Evolutionary conservation across 208 protist species (phyloP).

Genomic region (Leishmania mexicana): DNA sequence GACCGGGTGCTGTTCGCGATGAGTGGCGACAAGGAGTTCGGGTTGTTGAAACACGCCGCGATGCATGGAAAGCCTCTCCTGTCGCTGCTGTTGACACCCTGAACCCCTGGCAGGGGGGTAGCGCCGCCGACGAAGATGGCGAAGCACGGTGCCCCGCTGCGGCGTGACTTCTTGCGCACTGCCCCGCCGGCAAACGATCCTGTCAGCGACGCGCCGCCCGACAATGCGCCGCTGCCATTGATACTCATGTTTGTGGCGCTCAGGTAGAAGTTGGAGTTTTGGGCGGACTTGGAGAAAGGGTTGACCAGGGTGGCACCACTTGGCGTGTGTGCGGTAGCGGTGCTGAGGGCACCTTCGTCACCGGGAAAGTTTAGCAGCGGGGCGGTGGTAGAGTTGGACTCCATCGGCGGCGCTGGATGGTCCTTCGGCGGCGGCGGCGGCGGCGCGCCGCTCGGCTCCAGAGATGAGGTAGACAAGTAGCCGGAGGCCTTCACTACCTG

Average conservation of each 20-base stretch:
- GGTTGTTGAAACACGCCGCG: constrained; percentile 37
- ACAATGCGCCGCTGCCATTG: neutral
- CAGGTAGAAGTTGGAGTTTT: neutral
- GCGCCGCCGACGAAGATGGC: constrained; percentile 36
- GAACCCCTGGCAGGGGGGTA: constrained; percentile 5
- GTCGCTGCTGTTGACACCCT: neutral
- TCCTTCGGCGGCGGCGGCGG: neutral
- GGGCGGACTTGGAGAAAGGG: constrained; percentile 29
- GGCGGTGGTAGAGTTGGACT: neutral
- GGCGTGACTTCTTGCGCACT: constrained; percentile 17
- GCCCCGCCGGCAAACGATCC: constrained; percentile 11
- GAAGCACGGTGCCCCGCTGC: constrained; percentile 36
- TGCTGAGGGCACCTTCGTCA: constrained; percentile 7
- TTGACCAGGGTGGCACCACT: constrained; percentile 20
- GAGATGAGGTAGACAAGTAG: constrained; percentile 5
- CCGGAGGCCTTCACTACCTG: neutral
- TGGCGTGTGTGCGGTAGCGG: constrained; percentile 7
- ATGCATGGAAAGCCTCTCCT: constrained; percentile 16
- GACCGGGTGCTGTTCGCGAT: neutral
- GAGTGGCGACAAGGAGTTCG: neutral
- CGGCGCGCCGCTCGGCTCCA: constrained; percentile 7
- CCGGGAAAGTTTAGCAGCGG: neutral
- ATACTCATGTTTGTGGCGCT: neutral
- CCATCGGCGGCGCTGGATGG: neutral
- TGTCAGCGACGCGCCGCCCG: constrained; percentile 15